Evolutionary conservation across 495 filamentous ascomycete species (phyloP), one percentile per base, ranked within the genome.

Genomic region (Lasiosphaeria miniovina): DNA sequence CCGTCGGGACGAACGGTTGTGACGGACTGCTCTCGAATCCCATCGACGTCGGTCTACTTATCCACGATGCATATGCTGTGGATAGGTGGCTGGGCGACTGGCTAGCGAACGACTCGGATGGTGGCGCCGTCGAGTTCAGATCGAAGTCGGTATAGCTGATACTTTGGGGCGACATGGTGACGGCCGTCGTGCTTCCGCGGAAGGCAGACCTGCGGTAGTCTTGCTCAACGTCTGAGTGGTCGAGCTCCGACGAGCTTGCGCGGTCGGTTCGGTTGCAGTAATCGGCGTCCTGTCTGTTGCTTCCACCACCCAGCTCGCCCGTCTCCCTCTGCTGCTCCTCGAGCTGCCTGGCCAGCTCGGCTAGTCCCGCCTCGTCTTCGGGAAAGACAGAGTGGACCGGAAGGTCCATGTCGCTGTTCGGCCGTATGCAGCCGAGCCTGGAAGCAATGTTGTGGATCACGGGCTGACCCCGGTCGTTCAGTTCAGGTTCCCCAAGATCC

Each of bases 361-460:
- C 70, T 50, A 84, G 69, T 34, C 79, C 79, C 11, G 75, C 73
- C 65, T 77, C 77, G 60, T 80, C 77, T 60, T 84, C 80, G 57
- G 81, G 81, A 60, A 84, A 83, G 31, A 80, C 68, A 15, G 75
- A 74, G 50, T 78, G 74, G 35, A 75, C 69, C 35, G 81, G 81
- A n/a, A 83, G 75, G 62, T 84, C 81, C 58, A 80, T 71, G 65
- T 81, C 78, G 54, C 68, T 73, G 54, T 81, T 80, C 7, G 78
- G 80, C 57, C 81, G 79, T 54, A 84, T 80, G 69, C 80, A 83
- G 38, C 80, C 80, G 45, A 84, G 80, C 64, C 78, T 82, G 52
- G 76, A 75, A 51, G 80, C 80, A 60, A 84, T 82, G 55, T 83
- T 79, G 65, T 84, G 82, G 52, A 84, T 80, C 6, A 83, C 74